Base-by-base conservation (phyloP, 176 grass and related monocot species). In the Carex cristatella region DNA sequence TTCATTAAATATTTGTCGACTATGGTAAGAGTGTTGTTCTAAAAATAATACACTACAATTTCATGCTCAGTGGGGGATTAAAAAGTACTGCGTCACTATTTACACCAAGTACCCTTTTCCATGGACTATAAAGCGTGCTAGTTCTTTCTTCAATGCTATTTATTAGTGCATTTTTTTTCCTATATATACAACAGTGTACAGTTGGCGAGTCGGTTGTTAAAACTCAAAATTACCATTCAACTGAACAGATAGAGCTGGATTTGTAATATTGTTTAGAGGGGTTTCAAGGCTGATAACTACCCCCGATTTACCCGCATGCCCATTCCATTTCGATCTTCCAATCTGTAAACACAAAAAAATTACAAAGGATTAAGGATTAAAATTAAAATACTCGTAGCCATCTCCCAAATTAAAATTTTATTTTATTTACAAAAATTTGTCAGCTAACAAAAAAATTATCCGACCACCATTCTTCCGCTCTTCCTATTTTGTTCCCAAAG, bases 281-380 rank as follows among this genome's bases (percentile, higher is more conserved):
- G 84, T 92, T 85, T 99, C 93, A 87, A 92, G 63, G 69, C 91
- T 95, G 71, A 99, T 23, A 42, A 89, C 91, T 68, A 99, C 31
- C n/a, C 96, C 96, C 1, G 96, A 90, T 65, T 69, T 94, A 38
- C 96, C 88, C 0, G 88, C 85, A 86, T 95, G 86, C 1, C 93
- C 91, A 86, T 99, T 99, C 91, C 87, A 95, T 85, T 94, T 99
- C 7, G 96, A 99, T 87, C 91, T 89, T 67, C 96, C 96, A 85
- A 99, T 81, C 96, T 99, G 84, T 32, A 68, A 89, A 84, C 59
- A 65, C 16, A 7, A 61, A 35, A 28, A 56, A 12, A 65, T 23
- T 33, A 30, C 19, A 61, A 55, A 68, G 31, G 16, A 35, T 56
- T 55, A 80, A 55, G 40, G 19, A 83, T 18, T 48, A 30, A 68